Base-by-base conservation (phyloP, 208 protist species). In the Vickermania ingenoplastis region DNA sequence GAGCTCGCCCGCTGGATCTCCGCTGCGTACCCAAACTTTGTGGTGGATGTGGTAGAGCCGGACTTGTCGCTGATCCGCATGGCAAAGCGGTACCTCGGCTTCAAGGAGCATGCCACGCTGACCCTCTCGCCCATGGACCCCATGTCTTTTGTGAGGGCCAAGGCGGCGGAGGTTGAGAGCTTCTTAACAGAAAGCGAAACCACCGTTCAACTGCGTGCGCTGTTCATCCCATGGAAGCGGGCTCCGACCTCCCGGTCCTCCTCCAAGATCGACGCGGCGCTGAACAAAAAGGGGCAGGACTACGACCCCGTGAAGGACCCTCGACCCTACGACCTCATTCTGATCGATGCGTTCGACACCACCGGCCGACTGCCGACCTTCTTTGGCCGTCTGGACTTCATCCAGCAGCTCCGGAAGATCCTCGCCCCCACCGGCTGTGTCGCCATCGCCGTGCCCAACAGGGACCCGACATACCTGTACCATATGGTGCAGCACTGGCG, bases 401-500 rank as follows among this genome's bases (percentile, higher is more conserved):
- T 94, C 53, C 69, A 72, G 50, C 80, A 75, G 48, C 53, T 94
- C 14, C 81, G 84, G 31, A 77, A 84, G 58, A 61, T 66, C 51
- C 78, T 94, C 69, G 80, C 75, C 56, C 36, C 56, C 54, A 72
- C 69, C 54, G 84, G 88, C 25, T 86, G 76, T 41, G 79, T 89
- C 21, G 82, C 85, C 22, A 63, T 81, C 28, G 65, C 80, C 1
- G 53, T 94, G 41, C 88, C 88, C 1, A 94, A 94, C 61, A 65
- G 71, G 7, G 81, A 92, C 51, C 82, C 72, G 11, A 58, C 21
- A 3, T 87, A 85, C 67, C 56, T 94, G 22, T 89, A 83, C 63
- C 81, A 83, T 62, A 74, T 87, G 64, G 75, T 91, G 52, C 84
- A 91, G 61, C 89, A 91, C 74, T 94, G 88, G 85, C 88, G 88